A percentile compares a stretch with the other conserved stretches of the same genome.
Conservation (phyloP, 768 basidiomycete genomes). For the Rhodocollybia butyracea region DNA sequence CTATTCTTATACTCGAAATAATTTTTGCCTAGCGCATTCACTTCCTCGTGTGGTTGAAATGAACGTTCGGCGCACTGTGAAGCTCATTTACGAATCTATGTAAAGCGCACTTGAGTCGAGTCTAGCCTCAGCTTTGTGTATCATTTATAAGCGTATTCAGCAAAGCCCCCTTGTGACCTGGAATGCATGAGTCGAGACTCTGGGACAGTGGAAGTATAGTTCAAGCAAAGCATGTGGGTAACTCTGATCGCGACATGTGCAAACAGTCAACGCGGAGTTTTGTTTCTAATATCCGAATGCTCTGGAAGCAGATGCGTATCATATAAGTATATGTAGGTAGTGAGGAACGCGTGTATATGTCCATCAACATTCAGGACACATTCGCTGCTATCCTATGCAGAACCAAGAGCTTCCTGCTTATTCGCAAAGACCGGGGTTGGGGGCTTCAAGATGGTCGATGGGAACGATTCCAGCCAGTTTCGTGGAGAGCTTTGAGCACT, state of each 20-base stretch:
- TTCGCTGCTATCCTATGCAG: slow-evolving; percentile 4
- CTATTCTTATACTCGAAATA: neutral
- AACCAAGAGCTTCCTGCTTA: slow-evolving; percentile 7
- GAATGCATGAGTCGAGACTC: slow-evolving; percentile 3
- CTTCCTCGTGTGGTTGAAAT: no score
- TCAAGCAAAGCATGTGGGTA: slow-evolving; percentile 7
- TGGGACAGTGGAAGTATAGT: neutral
- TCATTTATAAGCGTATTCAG: no score
- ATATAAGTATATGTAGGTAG: neutral
- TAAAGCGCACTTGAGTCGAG: neutral
- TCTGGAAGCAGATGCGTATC: neutral
- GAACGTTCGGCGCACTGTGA: no score
- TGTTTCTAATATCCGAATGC: neutral
- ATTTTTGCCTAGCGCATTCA: neutral
- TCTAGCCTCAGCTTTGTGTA: no score
- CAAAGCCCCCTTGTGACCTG: slow-evolving; percentile 4
- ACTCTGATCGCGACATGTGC: slow-evolving; percentile 9
- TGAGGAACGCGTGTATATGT: neutral
- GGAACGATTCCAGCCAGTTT: slow-evolving; percentile 2
- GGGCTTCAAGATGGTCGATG: slow-evolving; percentile 2
- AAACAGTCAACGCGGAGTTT: slow-evolving; percentile 7
- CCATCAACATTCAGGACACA: neutral
- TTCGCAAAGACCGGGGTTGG: neutral
- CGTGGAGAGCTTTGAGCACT: slow-evolving; percentile 26
- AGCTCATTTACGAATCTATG: no score